These are phyloP conservation scores for Cyberlindnera nakhonratchasimensis DNA, from an alignment of 805 yeast genomes.

Conservation along the genomic window DNA sequence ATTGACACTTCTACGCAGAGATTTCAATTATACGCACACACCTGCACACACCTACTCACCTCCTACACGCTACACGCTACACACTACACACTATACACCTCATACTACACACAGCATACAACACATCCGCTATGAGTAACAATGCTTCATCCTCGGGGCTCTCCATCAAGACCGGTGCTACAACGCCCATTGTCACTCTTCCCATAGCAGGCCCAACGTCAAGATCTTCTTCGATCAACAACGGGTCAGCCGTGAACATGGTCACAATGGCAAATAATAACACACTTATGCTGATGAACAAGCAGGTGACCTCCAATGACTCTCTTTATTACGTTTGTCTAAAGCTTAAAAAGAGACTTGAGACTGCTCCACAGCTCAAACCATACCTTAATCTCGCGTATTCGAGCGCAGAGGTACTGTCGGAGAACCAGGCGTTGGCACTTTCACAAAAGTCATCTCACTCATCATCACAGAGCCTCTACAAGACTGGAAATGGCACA, in stretches of 20 bases:
- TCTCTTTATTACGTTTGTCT: constrained; percentile 69
- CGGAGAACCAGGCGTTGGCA: constrained; percentile 66
- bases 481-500: constrained; percentile 10
- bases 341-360: constrained; percentile 51
- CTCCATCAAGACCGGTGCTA: constrained; percentile 5
- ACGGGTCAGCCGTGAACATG: constrained; percentile 13
- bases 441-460: constrained; percentile 35
- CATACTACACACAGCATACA: too few relatives aligned
- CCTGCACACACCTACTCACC: too few relatives aligned
- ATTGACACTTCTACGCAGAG: too few relatives aligned
- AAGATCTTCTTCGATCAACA: constrained; percentile 11
- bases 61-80: too few relatives aligned
- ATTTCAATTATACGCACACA: too few relatives aligned
- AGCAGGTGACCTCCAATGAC: constrained; percentile 56
- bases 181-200: constrained; percentile 8
- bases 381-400: constrained; percentile 65
- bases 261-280: constrained; percentile 15
- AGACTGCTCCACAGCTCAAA: constrained; percentile 59
- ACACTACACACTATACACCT: too few relatives aligned
- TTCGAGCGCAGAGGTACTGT: constrained; percentile 60
- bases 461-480: constrained; percentile 5
- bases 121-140: constrained; percentile 5
- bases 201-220: constrained; percentile 9
- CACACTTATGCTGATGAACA: constrained; percentile 52
- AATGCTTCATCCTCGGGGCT: constrained; percentile 10